Base-by-base conservation (phyloP, 192 early-diverging fungal genomes). In the Entomortierella chlamydospora region DNA sequence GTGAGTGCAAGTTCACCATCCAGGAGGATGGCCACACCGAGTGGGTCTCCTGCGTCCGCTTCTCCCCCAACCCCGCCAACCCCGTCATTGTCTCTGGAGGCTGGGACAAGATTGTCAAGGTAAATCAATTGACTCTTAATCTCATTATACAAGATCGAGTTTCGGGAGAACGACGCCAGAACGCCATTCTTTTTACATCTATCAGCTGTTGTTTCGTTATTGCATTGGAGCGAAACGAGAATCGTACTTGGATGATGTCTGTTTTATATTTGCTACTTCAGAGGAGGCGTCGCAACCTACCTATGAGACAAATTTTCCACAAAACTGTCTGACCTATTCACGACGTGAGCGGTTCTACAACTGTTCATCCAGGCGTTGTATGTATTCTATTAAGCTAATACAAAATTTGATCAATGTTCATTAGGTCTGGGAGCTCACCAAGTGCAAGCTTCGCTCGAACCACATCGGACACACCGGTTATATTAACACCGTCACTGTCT, bases 51-150 rank as follows among this genome's bases (percentile, higher is more conserved):
- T 97, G 95, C 90, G 98, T 99, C 81, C 93, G 95, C 83, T 98
- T 99, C 95, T 97, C 96, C 67, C 98, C 98, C 84, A 99, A 99
- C 95, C 94, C 96, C 66, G 89, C 88, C 66, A 98, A 96, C 92
- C 95, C 97, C 70, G 91, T 99, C 87, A 95, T 99, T 80, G 95
- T 99, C 50, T 97, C 96, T 58, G 89, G 93, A 84, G 96, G 97
- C 81, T 99, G 98, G 98, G 98, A 99, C 90, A 98, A 98, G 92
- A 87, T 97, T 78, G 97, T 99, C 88, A 99, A 99, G 98, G 95
- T 97, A 90, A 69, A 83, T 25, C n/a, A 7, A 23, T 50, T 22
- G 22, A 15, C 22, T 81, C 41, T 70, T 49, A 23, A 55, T 60
- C 34, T 59, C 37, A 53, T 25, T 68, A 76, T 62, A 55, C 60